Evolutionary conservation across 148 eudicot genomes (phyloP).

Genomic region (Arctostaphylos glauca): DNA sequence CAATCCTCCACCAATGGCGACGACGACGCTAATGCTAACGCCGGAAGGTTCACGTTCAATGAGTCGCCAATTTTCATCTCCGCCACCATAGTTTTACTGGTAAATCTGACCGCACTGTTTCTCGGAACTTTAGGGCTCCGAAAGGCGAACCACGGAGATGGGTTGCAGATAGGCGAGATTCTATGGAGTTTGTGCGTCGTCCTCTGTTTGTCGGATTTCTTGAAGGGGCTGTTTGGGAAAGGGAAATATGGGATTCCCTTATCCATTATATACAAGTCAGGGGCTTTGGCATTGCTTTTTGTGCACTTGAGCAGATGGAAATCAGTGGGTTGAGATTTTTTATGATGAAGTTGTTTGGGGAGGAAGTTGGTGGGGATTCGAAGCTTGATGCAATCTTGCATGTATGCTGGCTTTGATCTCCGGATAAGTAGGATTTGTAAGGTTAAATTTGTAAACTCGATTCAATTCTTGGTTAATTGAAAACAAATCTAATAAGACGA

Average conservation of each 20-base stretch:
- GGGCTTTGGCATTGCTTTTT: conserved; percentile 25
- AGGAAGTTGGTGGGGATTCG: too few relatives aligned
- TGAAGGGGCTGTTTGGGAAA: conserved; percentile 34
- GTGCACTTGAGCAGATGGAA: conserved; percentile 18
- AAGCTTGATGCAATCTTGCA: too few relatives aligned
- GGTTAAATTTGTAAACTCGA: too few relatives aligned
- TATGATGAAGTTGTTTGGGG: not conserved
- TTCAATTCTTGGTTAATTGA: too few relatives aligned
- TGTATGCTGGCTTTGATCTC: too few relatives aligned
- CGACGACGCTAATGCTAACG: not conserved
- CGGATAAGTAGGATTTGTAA: too few relatives aligned
- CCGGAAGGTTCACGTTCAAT: conserved; percentile 29
- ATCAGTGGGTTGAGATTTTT: not conserved
- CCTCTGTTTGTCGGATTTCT: conserved; percentile 20
- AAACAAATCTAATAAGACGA: too few relatives aligned
- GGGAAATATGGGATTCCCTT: conserved; percentile 41
- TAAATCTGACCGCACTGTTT: conserved; percentile 22
- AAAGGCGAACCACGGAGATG: not conserved
- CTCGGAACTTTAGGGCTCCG: not conserved
- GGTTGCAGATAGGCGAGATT: conserved; percentile 25
- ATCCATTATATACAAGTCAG: conserved; percentile 26
- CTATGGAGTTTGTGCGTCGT: conserved; percentile 24
- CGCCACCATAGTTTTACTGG: conserved; percentile 26
- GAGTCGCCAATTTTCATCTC: conserved; percentile 32
- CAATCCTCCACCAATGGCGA: not conserved